These are phyloP conservation scores for Fusarium neocosmosporiellum DNA, from an alignment of 2,329 filamentous ascomycete genomes.

Conservation along the genomic window DNA sequence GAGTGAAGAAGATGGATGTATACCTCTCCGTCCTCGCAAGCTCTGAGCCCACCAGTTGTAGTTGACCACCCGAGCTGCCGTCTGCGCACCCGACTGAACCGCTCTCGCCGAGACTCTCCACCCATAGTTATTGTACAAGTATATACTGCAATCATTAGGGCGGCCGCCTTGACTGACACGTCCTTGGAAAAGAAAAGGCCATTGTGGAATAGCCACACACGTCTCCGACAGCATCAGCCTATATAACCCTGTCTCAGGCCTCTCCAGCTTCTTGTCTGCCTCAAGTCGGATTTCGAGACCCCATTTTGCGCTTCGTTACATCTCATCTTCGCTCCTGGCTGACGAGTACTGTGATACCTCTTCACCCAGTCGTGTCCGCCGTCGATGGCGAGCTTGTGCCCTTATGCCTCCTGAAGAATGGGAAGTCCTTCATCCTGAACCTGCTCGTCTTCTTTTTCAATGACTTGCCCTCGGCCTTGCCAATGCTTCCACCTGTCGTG, in stretches of 20 bases:
- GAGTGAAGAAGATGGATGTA: conserved; percentile 10
- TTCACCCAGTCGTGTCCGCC: conserved; percentile 50
- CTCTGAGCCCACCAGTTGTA: conserved; percentile 2
- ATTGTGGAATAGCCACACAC: conserved; percentile 11
- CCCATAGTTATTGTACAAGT: conserved; percentile 41
- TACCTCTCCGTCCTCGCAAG: conserved; percentile 8
- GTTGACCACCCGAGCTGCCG: not conserved
- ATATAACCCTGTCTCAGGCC: not conserved
- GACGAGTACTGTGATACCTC: conserved; percentile 27
- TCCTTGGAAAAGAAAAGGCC: conserved; percentile 20
- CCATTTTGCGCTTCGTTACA: conserved; percentile 1
- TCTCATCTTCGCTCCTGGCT: conserved; percentile 18
- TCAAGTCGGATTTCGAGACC: not conserved
- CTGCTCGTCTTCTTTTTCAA: conserved; percentile 72
- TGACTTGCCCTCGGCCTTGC: conserved; percentile 60
- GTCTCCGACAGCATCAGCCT: conserved; percentile 9
- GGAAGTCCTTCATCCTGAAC: conserved; percentile 71
- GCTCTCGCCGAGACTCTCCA: not conserved
- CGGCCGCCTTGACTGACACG: conserved; percentile 14
- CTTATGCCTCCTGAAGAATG: conserved; percentile 67
- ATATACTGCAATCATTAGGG: conserved; percentile 38
- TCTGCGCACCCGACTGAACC: not conserved
- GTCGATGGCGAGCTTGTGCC: conserved; percentile 48
- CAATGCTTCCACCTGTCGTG: conserved; percentile 54
- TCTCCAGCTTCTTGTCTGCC: not conserved